These are phyloP conservation scores for Clarireedia sp. DNA, from an alignment of 2,329 filamentous ascomycete genomes.

Conservation along the genomic window DNA sequence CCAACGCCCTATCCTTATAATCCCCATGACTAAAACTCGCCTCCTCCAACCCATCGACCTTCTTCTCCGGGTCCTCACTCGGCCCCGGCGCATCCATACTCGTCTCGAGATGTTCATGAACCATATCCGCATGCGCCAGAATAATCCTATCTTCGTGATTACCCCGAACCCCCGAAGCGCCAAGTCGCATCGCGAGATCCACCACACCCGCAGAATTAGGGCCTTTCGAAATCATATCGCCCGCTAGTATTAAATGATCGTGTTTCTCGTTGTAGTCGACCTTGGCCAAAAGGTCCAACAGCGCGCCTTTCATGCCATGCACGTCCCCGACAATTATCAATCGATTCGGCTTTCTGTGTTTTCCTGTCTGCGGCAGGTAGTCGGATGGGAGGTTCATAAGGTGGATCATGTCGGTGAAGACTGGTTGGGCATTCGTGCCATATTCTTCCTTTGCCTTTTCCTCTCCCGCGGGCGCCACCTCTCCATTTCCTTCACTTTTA, in stretches of 20 bases:
- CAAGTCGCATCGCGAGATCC: conserved; percentile 61
- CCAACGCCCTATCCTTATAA: conserved; percentile 24
- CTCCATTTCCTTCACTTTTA: neutral
- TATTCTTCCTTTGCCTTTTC: conserved; percentile 1
- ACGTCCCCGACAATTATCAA: conserved; percentile 85
- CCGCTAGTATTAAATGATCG: conserved; percentile 70
- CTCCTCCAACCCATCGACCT: conserved; percentile 21
- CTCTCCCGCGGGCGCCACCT: neutral
- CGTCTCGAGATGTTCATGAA: conserved; percentile 26
- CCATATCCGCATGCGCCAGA: conserved; percentile 45
- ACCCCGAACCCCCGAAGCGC: conserved; percentile 76
- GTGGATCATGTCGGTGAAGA: conserved; percentile 23
- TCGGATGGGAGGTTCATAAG: conserved; percentile 24
- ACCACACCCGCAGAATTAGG: conserved; percentile 75
- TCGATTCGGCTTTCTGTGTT: conserved; percentile 40
- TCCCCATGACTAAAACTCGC: conserved; percentile 23
- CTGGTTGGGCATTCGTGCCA: conserved; percentile 17
- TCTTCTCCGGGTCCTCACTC: conserved; percentile 25
- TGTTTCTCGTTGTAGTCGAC: conserved; percentile 50
- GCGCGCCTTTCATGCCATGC: conserved; percentile 71
- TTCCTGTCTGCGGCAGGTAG: conserved; percentile 27
- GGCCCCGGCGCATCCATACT: conserved; percentile 18
- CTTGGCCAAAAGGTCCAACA: conserved; percentile 58
- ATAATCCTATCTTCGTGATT: conserved; percentile 89
- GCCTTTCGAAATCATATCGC: conserved; percentile 80